Percentiles rank a stretch among this genome's conserved stretches.
These are phyloP conservation scores for Calocera cornea DNA, from an alignment of 768 basidiomycete species.

Conservation along the genomic window DNA sequence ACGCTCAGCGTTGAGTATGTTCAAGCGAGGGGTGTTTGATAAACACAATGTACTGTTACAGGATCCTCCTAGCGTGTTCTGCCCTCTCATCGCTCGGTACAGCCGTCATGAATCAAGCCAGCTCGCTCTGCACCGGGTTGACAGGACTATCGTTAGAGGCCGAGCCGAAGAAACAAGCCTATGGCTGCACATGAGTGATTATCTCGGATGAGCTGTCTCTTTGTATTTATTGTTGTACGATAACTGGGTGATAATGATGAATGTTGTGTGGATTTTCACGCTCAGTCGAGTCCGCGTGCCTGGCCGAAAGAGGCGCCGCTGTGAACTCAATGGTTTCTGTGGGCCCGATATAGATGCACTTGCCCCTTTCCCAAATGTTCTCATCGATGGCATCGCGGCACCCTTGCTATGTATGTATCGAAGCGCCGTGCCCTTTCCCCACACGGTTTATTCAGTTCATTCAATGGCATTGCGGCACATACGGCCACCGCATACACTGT, in stretches of 20 bases:
- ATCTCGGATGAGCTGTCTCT: neutral
- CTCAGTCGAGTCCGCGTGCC: no score
- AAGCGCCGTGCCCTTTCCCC: no score
- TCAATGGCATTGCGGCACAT: no score
- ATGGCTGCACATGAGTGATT: neutral
- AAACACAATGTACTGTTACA: slow-evolving; percentile 44
- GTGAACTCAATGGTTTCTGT: no score
- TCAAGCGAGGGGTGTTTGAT: slow-evolving; percentile 63
- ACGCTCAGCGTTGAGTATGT: neutral
- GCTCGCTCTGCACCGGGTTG: neutral
- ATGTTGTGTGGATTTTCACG: neutral
- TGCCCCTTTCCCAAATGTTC: neutral
- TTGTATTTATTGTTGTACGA: neutral
- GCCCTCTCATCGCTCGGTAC: neutral
- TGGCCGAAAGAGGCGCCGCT: no score
- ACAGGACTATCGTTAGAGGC: neutral
- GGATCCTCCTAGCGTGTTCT: neutral
- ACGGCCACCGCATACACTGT: no score
- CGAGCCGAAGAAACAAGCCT: neutral
- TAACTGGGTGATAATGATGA: neutral
- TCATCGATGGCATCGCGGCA: neutral
- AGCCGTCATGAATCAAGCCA: neutral
- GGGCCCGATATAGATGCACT: no score
- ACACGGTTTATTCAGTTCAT: no score
- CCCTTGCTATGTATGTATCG: no score